Conservation (phyloP, 176 grass and related monocot species). For the Avena atlantica region DNA sequence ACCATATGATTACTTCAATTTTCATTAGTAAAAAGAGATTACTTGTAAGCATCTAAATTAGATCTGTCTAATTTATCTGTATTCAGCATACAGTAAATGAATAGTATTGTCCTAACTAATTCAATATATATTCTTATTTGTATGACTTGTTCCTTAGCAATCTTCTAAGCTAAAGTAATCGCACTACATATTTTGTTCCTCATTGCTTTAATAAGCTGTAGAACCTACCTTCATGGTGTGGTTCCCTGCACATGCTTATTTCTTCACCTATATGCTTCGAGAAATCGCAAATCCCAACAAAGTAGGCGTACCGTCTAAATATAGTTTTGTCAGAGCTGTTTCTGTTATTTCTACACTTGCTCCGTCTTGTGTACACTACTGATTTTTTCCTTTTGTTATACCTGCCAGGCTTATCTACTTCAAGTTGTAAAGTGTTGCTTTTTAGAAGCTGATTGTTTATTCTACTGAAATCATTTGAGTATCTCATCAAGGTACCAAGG, state of each 20-base stretch:
- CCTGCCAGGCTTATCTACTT: conserved; percentile 36
- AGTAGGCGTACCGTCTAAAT: neutral
- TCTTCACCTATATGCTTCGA: neutral
- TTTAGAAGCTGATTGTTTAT: conserved; percentile 34
- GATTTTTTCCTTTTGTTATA: conserved; percentile 16
- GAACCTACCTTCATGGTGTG: neutral
- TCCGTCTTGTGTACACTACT: neutral
- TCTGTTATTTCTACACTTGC: neutral
- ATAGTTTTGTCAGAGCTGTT: neutral
- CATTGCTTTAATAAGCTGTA: neutral
- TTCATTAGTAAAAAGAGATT: neutral
- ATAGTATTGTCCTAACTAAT: neutral
- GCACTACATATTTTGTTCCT: neutral
- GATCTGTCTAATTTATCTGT: neutral
- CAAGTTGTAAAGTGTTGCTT: conserved; percentile 29
- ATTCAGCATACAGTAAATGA: neutral
- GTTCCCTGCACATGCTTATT: neutral
- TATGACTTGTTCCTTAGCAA: neutral
- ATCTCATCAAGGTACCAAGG: conserved; percentile 30
- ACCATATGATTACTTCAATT: neutral
- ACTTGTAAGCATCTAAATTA: neutral
- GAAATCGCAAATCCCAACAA: neutral
- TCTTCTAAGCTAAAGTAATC: neutral
- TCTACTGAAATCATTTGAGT: conserved; percentile 31
- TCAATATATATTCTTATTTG: neutral